These are phyloP conservation scores for Clarireedia paspali DNA, from an alignment of 2,329 filamentous ascomycete species.

Conservation along the genomic window DNA sequence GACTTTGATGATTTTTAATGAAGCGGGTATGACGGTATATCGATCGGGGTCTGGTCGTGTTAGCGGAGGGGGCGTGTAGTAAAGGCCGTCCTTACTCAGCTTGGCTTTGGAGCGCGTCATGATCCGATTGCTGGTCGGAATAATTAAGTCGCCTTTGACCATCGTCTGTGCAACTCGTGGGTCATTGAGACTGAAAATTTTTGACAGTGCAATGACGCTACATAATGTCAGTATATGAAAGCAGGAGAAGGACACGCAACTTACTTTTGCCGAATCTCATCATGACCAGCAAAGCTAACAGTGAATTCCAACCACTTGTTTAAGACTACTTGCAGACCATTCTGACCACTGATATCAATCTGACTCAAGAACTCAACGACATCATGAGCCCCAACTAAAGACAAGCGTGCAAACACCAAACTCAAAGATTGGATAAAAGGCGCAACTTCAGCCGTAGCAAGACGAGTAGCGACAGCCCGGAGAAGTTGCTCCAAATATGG, in stretches of 20 bases:
- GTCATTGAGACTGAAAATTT: slow-evolving; percentile 83
- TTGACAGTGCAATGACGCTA: slow-evolving; percentile 86
- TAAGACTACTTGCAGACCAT: slow-evolving; percentile 81
- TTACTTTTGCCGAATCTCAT: slow-evolving; percentile 94
- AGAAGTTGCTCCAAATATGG: slow-evolving; percentile 85
- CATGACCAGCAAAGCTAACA: slow-evolving; percentile 93
- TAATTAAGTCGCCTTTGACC: slow-evolving; percentile 88
- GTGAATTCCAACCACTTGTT: slow-evolving; percentile 97
- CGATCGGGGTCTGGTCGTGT: slow-evolving; percentile 65
- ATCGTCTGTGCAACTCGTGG: slow-evolving; percentile 67
- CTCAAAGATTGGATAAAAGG: slow-evolving; percentile 94
- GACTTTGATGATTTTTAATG: slow-evolving; percentile 93
- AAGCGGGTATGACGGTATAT: slow-evolving; percentile 79
- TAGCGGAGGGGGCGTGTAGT: not conserved
- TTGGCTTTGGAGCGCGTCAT: slow-evolving; percentile 90
- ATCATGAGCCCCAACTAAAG: slow-evolving; percentile 75
- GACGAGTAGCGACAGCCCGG: slow-evolving; percentile 76
- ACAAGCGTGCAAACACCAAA: slow-evolving; percentile 86
- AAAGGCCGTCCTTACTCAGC: slow-evolving; percentile 49
- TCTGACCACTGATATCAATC: slow-evolving; percentile 71
- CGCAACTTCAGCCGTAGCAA: slow-evolving; percentile 75
- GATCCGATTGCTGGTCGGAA: slow-evolving; percentile 71
- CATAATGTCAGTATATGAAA: slow-evolving; percentile 26
- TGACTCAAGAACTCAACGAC: slow-evolving; percentile 87
- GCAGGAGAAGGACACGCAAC: slow-evolving; percentile 27